Percentiles rank a stretch among this genome's conserved stretches.
Evolutionary conservation across 2,329 filamentous ascomycete species (phyloP).

Genomic region (Aspergillus sp.): DNA sequence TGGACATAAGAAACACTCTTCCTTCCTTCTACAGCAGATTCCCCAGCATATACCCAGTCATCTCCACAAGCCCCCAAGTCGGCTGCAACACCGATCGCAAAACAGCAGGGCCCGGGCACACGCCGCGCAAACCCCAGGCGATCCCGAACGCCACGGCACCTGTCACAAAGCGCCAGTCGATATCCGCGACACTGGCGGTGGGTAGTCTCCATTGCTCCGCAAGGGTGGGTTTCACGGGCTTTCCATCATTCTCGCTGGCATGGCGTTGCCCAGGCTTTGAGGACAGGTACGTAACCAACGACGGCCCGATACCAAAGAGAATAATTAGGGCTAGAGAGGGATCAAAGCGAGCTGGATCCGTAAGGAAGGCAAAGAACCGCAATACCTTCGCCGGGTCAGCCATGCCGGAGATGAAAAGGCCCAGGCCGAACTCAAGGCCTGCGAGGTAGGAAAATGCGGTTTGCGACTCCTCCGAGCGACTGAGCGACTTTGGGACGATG

Average conservation of each 20-base stretch:
- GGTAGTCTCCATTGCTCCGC: slow-evolving; percentile 37
- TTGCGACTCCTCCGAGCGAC: slow-evolving; percentile 24
- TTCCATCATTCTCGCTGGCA: slow-evolving; percentile 14
- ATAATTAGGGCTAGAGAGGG: slow-evolving; percentile 44
- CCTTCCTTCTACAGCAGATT: slow-evolving; percentile 20
- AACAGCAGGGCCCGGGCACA: slow-evolving; percentile 46
- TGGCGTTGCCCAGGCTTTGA: slow-evolving; percentile 20
- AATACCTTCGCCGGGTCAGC: slow-evolving; percentile 43
- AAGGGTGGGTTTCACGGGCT: slow-evolving; percentile 31
- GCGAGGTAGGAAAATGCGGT: slow-evolving; percentile 37
- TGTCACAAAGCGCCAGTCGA: slow-evolving; percentile 41
- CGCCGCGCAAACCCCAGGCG: slow-evolving; percentile 45
- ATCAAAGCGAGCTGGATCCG: slow-evolving; percentile 40
- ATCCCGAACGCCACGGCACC: slow-evolving; percentile 44
- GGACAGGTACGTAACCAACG: slow-evolving; percentile 29
- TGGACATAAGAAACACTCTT: not conserved
- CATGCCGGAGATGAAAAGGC: slow-evolving; percentile 46
- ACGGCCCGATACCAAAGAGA: slow-evolving; percentile 43
- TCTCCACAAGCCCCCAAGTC: slow-evolving; percentile 40
- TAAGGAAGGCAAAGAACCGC: slow-evolving; percentile 41
- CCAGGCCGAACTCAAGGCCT: slow-evolving; percentile 45
- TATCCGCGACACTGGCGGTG: slow-evolving; percentile 38
- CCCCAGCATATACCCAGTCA: slow-evolving; percentile 42
- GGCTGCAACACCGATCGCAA: slow-evolving; percentile 42
- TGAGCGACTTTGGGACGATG: slow-evolving; percentile 24